phyloP scores from a whole-genome alignment of 1,284 basidiomycete genomes.

The Paramarasmius palmivorus region DNA sequence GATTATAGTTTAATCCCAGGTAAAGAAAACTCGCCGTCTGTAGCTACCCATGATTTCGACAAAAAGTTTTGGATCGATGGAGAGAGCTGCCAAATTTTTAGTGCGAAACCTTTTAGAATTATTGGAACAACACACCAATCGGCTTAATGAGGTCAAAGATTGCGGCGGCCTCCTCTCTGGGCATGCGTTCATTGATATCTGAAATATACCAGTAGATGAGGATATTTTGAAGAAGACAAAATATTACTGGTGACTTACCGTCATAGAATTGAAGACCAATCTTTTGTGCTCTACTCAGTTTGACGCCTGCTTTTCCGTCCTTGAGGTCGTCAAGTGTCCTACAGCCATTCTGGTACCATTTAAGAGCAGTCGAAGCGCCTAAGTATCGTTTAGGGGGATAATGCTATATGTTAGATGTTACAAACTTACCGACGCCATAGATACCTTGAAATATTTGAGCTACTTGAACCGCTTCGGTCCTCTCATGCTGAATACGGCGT shows the following conservation, averaged over 20 bases:
- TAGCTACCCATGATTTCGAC: conserved; percentile 92
- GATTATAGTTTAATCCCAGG: conserved; percentile 5
- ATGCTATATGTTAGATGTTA: too few species aligned
- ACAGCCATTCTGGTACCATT: conserved; percentile 78
- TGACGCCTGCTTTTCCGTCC: conserved; percentile 57
- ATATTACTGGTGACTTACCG: conserved; percentile 40
- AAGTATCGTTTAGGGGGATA: too few species aligned
- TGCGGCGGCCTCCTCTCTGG: conserved; percentile 72
- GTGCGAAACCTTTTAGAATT: not conserved
- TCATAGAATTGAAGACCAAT: conserved; percentile 81
- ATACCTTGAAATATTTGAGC: conserved; percentile 70
- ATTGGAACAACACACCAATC: conserved; percentile 47
- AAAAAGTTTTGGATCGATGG: conserved; percentile 70
- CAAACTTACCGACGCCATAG: conserved; percentile 77
- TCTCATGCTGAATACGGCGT: conserved; percentile 60
- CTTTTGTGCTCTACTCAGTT: conserved; percentile 64
- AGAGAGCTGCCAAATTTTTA: conserved; percentile 48
- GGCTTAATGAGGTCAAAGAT: conserved; percentile 74
- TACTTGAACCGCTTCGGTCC: conserved; percentile 57
- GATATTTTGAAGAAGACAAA: not conserved
- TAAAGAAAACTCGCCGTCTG: conserved; percentile 51
- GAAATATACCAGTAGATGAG: not conserved
- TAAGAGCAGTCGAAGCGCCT: conserved; percentile 47
- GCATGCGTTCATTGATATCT: conserved; percentile 85
- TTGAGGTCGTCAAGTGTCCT: conserved; percentile 76